These are phyloP conservation scores for Zoysia matrella DNA, from an alignment of 202 grass and related monocot genomes.

Conservation along the genomic window DNA sequence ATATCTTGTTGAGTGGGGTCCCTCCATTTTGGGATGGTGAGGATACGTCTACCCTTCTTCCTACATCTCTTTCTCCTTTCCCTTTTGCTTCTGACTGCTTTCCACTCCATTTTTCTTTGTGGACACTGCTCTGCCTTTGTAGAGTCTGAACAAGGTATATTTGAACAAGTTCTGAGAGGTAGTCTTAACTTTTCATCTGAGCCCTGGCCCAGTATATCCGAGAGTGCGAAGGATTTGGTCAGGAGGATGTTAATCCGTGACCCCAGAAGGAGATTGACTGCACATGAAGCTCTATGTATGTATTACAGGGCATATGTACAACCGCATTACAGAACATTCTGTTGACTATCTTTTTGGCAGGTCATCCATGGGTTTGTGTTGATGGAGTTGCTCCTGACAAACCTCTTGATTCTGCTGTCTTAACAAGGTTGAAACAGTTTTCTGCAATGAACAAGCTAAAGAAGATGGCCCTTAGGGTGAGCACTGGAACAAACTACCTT, in stretches of 20 bases:
- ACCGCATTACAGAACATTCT: slow-evolving; percentile 21
- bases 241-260: slow-evolving; percentile 86
- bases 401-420: slow-evolving; percentile 94
- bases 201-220: slow-evolving; percentile 92
- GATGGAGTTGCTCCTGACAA: slow-evolving; percentile 89
- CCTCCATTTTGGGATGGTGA: slow-evolving; percentile 98
- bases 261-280: slow-evolving; percentile 78
- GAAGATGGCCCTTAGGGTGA: slow-evolving; percentile 95
- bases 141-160: slow-evolving; percentile 95
- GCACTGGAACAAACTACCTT: slow-evolving; percentile 10
- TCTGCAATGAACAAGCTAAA: slow-evolving; percentile 99
- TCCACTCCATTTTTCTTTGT: slow-evolving; percentile 32
- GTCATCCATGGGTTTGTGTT: slow-evolving; percentile 93
- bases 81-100: slow-evolving; percentile 25
- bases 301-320: slow-evolving; percentile 24
- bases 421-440: slow-evolving; percentile 96
- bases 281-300: slow-evolving; percentile 94
- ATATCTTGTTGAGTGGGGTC: slow-evolving; percentile 86
- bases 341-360: slow-evolving; percentile 47
- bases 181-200: slow-evolving; percentile 77
- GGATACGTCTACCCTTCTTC: slow-evolving; percentile 30
- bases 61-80: slow-evolving; percentile 7
- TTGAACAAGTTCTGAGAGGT: slow-evolving; percentile 88
- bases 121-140: slow-evolving; percentile 23
- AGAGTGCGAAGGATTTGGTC: slow-evolving; percentile 93